Evolutionary conservation across 768 basidiomycete species (phyloP), one percentile per base, ranked within the genome.

Genomic region (Calocybe gangraenosa): DNA sequence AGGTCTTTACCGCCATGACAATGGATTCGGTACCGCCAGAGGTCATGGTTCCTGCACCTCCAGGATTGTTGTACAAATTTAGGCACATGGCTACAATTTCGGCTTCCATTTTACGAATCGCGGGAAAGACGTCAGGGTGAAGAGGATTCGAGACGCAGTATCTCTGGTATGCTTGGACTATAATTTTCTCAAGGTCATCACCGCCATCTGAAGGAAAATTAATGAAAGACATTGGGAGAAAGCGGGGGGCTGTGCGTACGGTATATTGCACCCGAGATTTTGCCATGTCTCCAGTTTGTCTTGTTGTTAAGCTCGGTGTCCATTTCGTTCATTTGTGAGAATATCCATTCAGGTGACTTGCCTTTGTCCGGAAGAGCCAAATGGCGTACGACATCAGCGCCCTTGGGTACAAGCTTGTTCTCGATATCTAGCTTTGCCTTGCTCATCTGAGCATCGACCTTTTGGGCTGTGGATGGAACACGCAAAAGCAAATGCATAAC

Each of bases 1-100:
- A 83, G 0, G 93, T 88, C 71, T 97, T 97, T 53, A 92, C 76
- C 2, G 92, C 83, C 92, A 97, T 93, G 39, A 99, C 71, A 54
- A 98, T 97, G 17, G 87, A 90, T 62, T 99, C 95, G 0, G 95
- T 99, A 5, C 95, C 95, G 11, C 95, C 95, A 0, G 87, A 87
- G 1, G 95, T 99, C 65, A 94, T 97, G 5, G 83, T 84, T 10
- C 95, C 95, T 9, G 92, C 90, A 13, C 92, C 92, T 39, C 77
- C 68, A 1, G 92, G 87, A 51, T 85, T 83, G 58, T 90, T 83
- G 69, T 87, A 97, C 73, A 94, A 72, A 46, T 77, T 76, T 37
- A 95, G 71, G 49, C 84, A 87, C 86, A 92, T 92, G 8, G 87
- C 73, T 35, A 94, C 91, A 20, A 94, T 78, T 58, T 97, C 94